These are phyloP conservation scores for Fusarium piperis DNA, from an alignment of 2,329 filamentous ascomycete species.

Conservation along the genomic window DNA sequence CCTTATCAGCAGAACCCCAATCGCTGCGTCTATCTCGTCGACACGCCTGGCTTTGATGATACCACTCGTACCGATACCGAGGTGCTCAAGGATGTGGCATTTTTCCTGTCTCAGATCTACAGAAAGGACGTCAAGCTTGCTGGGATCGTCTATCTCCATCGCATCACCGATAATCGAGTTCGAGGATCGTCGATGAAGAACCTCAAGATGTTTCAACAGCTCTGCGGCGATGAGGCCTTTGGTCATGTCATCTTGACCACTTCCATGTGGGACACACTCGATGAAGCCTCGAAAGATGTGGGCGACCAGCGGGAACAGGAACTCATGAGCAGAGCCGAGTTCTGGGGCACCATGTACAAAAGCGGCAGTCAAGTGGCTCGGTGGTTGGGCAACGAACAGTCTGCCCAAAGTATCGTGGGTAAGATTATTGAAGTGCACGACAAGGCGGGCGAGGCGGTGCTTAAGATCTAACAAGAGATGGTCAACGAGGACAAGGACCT, in stretches of 20 bases:
- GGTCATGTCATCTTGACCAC: background rate
- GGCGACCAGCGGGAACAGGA: background rate
- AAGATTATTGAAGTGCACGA: background rate
- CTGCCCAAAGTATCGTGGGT: background rate
- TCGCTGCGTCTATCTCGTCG: background rate
- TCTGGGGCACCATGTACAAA: conserved; percentile 1
- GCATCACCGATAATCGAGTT: conserved; percentile 1
- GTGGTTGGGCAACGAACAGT: background rate
- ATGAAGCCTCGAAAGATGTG: background rate
- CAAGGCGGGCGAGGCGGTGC: background rate
- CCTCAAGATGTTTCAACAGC: background rate
- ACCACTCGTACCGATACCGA: background rate
- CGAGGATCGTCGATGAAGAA: background rate
- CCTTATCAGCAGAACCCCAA: background rate
- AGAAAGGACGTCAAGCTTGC: background rate
- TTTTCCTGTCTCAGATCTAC: background rate
- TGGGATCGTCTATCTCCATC: background rate
- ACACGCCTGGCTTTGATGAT: conserved; percentile 7
- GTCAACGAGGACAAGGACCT: background rate
- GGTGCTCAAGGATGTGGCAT: background rate
- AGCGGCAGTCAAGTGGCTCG: background rate
- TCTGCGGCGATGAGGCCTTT: background rate
- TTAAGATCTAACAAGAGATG: background rate
- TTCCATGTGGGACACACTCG: background rate
- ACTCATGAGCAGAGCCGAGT: background rate